A percentile compares a stretch with the other conserved stretches of the same genome.
These are phyloP conservation scores for Ilyonectria mors-panacis DNA, from an alignment of 2,329 filamentous ascomycete species.

Conservation along the genomic window DNA sequence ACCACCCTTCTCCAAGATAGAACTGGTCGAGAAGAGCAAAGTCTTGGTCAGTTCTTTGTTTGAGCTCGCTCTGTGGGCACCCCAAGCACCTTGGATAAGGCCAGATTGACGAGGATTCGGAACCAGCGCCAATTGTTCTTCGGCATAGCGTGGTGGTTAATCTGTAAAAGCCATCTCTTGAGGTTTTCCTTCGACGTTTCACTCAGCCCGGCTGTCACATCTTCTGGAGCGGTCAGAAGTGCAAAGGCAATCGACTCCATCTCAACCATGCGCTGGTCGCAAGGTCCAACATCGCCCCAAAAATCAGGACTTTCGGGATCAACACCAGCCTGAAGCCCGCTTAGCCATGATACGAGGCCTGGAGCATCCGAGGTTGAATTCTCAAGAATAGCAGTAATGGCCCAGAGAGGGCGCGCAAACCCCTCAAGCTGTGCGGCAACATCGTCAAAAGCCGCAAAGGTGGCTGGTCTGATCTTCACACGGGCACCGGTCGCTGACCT, in stretches of 20 bases:
- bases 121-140: conserved; percentile 67
- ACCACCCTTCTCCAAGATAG: conserved; percentile 61
- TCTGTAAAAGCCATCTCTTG: conserved; percentile 55
- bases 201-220: conserved; percentile 45
- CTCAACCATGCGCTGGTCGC: conserved; percentile 68
- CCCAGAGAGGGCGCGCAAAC: conserved; percentile 48
- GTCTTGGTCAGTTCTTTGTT: conserved; percentile 56
- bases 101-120: conserved; percentile 63
- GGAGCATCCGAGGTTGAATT: neutral
- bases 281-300: conserved; percentile 61
- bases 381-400: conserved; percentile 5
- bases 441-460: conserved; percentile 59
- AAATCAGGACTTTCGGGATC: conserved; percentile 55
- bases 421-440: conserved; percentile 61
- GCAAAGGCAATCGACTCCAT: conserved; percentile 65
- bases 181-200: conserved; percentile 52
- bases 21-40: conserved; percentile 60
- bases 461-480: conserved; percentile 53
- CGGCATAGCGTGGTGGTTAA: conserved; percentile 61
- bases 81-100: conserved; percentile 57
- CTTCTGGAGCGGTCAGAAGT: conserved; percentile 57
- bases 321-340: conserved; percentile 50
- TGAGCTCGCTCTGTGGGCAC: conserved; percentile 52
- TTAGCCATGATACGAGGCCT: conserved; percentile 27
- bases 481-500: conserved; percentile 53